phyloP scores from a whole-genome alignment of 2,329 filamentous ascomycete genomes.

The Didymosphaeria variabile region DNA sequence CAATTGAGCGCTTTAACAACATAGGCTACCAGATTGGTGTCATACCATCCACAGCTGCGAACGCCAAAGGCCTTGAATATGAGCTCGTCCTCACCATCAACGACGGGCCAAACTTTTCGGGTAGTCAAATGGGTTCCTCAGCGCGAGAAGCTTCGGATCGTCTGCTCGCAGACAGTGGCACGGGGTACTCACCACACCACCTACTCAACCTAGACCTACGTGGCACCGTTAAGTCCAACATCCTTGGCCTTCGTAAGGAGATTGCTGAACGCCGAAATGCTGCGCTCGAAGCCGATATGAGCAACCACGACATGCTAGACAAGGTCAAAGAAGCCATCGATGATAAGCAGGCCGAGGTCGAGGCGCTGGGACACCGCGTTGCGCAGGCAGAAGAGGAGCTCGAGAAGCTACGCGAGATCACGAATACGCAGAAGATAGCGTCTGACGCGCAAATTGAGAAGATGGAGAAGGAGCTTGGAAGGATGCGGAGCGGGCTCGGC shows the following conservation, averaged over 20 bases:
- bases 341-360: constrained; percentile 91
- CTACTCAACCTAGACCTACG: constrained; percentile 89
- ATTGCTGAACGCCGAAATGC: constrained; percentile 87
- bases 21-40: constrained; percentile 92
- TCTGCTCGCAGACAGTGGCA: constrained; percentile 80
- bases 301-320: constrained; percentile 91
- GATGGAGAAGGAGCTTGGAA: constrained; percentile 97
- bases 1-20: constrained; percentile 92
- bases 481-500: constrained; percentile 83
- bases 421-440: constrained; percentile 84
- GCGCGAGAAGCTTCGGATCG: constrained; percentile 68
- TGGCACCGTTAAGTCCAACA: constrained; percentile 79
- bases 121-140: constrained; percentile 59
- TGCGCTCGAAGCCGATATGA: constrained; percentile 89
- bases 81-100: constrained; percentile 87
- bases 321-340: constrained; percentile 97
- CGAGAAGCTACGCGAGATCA: constrained; percentile 88
- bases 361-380: constrained; percentile 87
- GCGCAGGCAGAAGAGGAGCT: constrained; percentile 92
- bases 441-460: constrained; percentile 96
- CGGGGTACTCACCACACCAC: constrained; percentile 89
- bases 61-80: constrained; percentile 84
- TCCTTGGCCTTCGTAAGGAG: constrained; percentile 82
- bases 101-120: constrained; percentile 76
- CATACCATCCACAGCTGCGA: constrained; percentile 83